These are phyloP conservation scores for Henningerozyma blattae DNA, from an alignment of 805 yeast species.

Conservation along the genomic window DNA sequence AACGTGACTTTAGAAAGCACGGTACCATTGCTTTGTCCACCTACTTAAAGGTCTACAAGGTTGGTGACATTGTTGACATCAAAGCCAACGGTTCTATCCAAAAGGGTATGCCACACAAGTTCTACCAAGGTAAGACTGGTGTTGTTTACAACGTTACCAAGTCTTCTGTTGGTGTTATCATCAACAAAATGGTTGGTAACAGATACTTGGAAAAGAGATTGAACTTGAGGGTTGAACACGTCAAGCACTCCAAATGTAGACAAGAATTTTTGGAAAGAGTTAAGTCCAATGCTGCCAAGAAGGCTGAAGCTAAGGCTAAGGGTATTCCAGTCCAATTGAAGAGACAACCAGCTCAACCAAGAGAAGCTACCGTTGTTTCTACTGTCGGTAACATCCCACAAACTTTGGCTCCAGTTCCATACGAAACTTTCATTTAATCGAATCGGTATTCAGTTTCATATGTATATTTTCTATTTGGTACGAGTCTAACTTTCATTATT, in stretches of 20 bases:
- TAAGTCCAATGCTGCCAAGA: conserved; percentile 88
- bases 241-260: conserved; percentile 99
- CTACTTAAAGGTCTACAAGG: conserved; percentile 95
- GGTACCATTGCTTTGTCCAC: conserved; percentile 91
- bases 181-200: conserved; percentile 98
- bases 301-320: conserved; percentile 86
- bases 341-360: conserved; percentile 98
- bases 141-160: conserved; percentile 97
- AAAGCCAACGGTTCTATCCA: conserved; percentile 98
- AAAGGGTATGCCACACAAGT: conserved; percentile 99
- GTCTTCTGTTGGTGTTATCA: conserved; percentile 94
- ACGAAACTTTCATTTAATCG: conserved; percentile 95
- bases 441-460: no score
- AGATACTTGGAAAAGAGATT: conserved; percentile 98
- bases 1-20: conserved; percentile 96
- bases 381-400: conserved; percentile 81
- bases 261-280: conserved; percentile 98
- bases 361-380: conserved; percentile 77
- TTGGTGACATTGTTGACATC: conserved; percentile 99
- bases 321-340: conserved; percentile 86
- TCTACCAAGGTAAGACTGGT: conserved; percentile 99
- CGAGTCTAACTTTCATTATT: neutral
- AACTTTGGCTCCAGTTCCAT: conserved; percentile 97
- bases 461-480: neutral
- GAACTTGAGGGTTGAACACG: conserved; percentile 97